Conservation (phyloP, 139 green algal genomes). For the Dunaliella sp. region DNA sequence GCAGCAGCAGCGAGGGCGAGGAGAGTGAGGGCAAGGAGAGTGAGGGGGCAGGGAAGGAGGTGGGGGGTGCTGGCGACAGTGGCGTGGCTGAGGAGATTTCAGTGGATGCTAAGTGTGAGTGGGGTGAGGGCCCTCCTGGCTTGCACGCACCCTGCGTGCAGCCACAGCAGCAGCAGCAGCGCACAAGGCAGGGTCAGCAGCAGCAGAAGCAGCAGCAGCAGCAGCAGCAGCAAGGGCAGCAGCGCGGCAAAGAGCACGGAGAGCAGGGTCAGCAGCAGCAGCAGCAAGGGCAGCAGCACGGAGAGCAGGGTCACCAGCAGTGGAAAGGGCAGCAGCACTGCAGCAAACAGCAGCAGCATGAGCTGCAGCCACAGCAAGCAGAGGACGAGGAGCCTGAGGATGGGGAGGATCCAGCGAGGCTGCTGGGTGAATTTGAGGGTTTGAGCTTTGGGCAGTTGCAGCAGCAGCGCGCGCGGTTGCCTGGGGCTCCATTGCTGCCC, state of each 20-base stretch:
- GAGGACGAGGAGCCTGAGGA: neutral
- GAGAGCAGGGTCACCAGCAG: no score
- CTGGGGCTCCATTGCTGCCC: neutral
- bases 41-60: neutral
- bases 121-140: neutral
- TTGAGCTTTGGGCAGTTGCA: neutral
- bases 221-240: slow-evolving; percentile 7
- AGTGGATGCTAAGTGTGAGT: neutral
- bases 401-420: no score
- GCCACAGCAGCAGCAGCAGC: neutral
- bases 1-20: neutral
- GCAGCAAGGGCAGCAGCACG: neutral
- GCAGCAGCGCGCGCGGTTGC: neutral
- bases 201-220: neutral
- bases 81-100: neutral
- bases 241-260: neutral
- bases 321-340: neutral
- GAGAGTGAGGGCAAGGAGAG: neutral
- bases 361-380: slow-evolving; percentile 10
- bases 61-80: neutral
- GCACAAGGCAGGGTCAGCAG: neutral
- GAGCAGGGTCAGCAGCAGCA: neutral
- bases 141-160: neutral
- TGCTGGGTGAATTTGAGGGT: neutral
- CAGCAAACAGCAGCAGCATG: neutral